Evolutionary conservation across 2,329 filamentous ascomycete species (phyloP), one percentile per base, ranked within the genome.

Genomic region (Setomelanomma holmii): DNA sequence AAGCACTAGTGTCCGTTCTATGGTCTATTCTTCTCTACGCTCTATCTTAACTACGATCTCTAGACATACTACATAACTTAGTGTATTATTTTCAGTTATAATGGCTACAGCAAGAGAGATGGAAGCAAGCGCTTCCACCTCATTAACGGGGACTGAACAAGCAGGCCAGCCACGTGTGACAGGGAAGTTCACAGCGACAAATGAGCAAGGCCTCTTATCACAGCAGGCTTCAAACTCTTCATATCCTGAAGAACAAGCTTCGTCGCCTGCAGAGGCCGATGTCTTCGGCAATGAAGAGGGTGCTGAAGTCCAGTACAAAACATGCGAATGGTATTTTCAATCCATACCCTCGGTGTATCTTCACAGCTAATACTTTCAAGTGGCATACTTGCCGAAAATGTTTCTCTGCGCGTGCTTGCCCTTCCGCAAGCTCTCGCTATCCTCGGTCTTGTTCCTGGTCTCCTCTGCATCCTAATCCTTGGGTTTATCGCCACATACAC

Each of bases 401-500:
- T 85, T 21, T 84, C 81, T 14, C 73, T 85, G 4, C 83, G 84
- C 21, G 81, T 85, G 27, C 75, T 86, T 8, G 82, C 81, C 2
- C 70, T 86, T 5, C 84, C 84, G 2, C 75, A 78, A 40, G 80
- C 80, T 3, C 76, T 85, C 11, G 80, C 82, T 1, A 72, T 73
- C 4, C 66, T 86, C 39, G 83, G 84, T 7, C 68, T 86, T 56
- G 74, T 84, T 12, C 80, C 82, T 27, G 82, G 82, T 11, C 66
- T 84, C 12, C 76, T 87, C 42, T 71, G 85, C 30, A 79, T 84
- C 40, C 55, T 85, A 44, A 65, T 75, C 17, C 71, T 87, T 10
- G 84, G 85, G 20, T 45, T 82, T 21, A 66, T 86, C 7, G 78
- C 84, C 2, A 83, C 80, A n/a, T 87, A 86, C 64, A 85, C 84